Evolutionary conservation across 495 filamentous ascomycete genomes (phyloP).

Genomic region (Lepidopterella palustris): DNA sequence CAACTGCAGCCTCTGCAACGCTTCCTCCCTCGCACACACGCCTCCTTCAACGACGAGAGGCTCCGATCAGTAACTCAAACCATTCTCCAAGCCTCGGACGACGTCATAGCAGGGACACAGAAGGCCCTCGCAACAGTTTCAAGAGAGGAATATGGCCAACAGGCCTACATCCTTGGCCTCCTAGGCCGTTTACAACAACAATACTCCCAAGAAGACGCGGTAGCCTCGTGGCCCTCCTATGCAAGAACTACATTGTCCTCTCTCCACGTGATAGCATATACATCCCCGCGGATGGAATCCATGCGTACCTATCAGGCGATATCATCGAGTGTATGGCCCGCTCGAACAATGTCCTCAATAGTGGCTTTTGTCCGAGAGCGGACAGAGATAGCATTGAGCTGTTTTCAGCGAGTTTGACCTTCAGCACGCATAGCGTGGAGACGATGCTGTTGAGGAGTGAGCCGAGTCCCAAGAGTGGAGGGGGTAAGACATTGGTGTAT

Average conservation of each 20-base stretch:
- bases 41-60: slow-evolving; percentile 51
- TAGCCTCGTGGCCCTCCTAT: slow-evolving; percentile 57
- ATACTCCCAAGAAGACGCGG: slow-evolving; percentile 59
- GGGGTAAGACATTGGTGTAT: slow-evolving; percentile 55
- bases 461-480: slow-evolving; percentile 46
- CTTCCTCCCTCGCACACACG: slow-evolving; percentile 44
- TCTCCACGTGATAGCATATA: slow-evolving; percentile 60
- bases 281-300: slow-evolving; percentile 74
- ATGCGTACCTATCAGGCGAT: slow-evolving; percentile 71
- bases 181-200: slow-evolving; percentile 59
- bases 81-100: slow-evolving; percentile 50
- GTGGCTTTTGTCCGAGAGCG: slow-evolving; percentile 62
- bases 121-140: slow-evolving; percentile 45
- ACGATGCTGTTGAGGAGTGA: slow-evolving; percentile 46
- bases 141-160: slow-evolving; percentile 44
- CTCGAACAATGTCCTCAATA: slow-evolving; percentile 70
- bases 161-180: slow-evolving; percentile 55
- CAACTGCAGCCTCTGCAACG: slow-evolving; percentile 45
- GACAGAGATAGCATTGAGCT: slow-evolving; percentile 56
- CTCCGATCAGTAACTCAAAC: slow-evolving; percentile 52
- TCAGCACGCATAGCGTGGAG: slow-evolving; percentile 50
- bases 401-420: slow-evolving; percentile 56
- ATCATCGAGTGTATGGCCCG: slow-evolving; percentile 85
- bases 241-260: slow-evolving; percentile 69
- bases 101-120: slow-evolving; percentile 46